Base-by-base conservation (phyloP, 2,329 filamentous ascomycete genomes). In the Venturia aucupariae region DNA sequence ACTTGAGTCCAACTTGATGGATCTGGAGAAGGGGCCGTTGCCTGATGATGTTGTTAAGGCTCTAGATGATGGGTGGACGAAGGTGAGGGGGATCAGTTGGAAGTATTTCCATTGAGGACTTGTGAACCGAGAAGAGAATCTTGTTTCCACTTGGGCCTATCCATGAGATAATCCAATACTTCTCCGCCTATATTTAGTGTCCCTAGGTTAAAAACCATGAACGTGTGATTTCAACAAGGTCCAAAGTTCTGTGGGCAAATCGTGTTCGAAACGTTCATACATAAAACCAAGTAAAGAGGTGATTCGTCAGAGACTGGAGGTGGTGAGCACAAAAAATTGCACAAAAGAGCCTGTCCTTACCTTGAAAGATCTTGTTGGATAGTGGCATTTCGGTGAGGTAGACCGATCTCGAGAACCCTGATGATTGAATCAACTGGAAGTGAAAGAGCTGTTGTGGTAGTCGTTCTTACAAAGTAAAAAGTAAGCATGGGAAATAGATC, bases 11-110 rank as follows among this genome's bases (percentile, higher is more conserved):
- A 66, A 66, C 51, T 39, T 66, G 63, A 27, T 13, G 17, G 22
- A 62, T 44, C 44, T 65, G 4, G 65, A 66, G 24, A 65, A 66
- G 54, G 84, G 90, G 0, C 89, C 90, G 0, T 76, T 95, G 67
- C 90, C 90, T 0, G 84, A 89, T 13, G 89, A 91, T 32, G 86
- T 95, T n/a, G 81, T 95, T 10, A 75, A 86, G 72, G 86, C 84
- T 13, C 77, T 96, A 65, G 90, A 96, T 69, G 79, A 89, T 74
- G 90, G 89, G 2, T 96, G 92, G 91, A 68, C 42, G 22, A 65
- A 22, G 27, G 64, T 60, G 2, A 65, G 51, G 59, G 59, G 38
- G n/a, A 27, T 42, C 15, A 35, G 27, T 57, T 19, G 7, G 51
- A 35, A n/a, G 15, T 57, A 35, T 10, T 55, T 32, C 17, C 51